Percentiles rank a stretch among this genome's conserved stretches.
Evolutionary conservation across 352 stramenopile species (phyloP).

Genomic region (Globisporangium recalcitrans): DNA sequence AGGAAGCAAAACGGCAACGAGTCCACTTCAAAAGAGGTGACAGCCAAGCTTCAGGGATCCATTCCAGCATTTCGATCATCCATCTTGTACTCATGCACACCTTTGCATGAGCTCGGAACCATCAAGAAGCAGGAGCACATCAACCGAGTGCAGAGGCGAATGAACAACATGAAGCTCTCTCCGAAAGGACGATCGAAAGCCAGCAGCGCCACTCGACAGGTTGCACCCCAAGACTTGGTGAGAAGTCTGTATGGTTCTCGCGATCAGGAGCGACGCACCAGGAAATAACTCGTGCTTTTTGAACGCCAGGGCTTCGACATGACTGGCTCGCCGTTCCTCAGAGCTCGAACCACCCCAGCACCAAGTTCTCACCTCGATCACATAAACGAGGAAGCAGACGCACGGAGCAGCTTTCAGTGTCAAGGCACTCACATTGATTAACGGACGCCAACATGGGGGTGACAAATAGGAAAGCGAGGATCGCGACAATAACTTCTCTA

Average conservation of each 20-base stretch:
- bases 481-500: conserved; percentile 16
- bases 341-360: neutral
- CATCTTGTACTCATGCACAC: neutral
- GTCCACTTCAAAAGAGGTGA: neutral
- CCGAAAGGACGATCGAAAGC: neutral
- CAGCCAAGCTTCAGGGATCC: neutral
- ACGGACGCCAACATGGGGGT: conserved; percentile 9
- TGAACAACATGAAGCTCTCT: conserved; percentile 6
- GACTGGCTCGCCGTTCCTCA: neutral
- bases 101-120: conserved; percentile 6
- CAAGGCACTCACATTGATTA: conserved; percentile 15
- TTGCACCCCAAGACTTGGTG: conserved; percentile 14
- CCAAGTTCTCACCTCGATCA: neutral
- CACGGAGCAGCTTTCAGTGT: neutral
- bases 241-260: neutral
- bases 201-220: neutral
- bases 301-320: conserved; percentile 10
- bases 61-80: neutral
- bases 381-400: neutral
- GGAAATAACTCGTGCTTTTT: neutral
- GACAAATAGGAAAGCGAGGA: conserved; percentile 11
- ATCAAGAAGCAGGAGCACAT: conserved; percentile 14
- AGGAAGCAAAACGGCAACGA: neutral
- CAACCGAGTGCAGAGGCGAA: conserved; percentile 9
- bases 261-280: neutral